phyloP scores from a whole-genome alignment of 1,284 basidiomycete species.

The Ustilago sp. region DNA sequence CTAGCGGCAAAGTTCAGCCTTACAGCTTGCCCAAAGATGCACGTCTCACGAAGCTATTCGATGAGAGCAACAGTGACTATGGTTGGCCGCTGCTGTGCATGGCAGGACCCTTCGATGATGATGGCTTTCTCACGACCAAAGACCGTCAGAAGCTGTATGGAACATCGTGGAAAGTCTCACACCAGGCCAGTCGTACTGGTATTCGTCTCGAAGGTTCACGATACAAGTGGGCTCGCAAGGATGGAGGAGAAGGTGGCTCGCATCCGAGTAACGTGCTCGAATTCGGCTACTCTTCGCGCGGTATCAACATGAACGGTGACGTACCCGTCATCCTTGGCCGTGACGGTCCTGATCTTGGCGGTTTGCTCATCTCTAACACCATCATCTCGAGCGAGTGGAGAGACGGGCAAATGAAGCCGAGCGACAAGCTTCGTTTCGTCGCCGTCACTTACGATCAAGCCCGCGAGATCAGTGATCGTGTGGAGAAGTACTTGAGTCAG shows the following conservation, averaged over 20 bases:
- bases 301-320: constrained; percentile 77
- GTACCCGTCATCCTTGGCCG: constrained; percentile 77
- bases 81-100: constrained; percentile 75
- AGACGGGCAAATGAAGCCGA: constrained; percentile 75
- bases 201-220: constrained; percentile 64
- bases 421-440: constrained; percentile 73
- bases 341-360: constrained; percentile 75
- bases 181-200: constrained; percentile 69
- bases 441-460: constrained; percentile 72
- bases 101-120: constrained; percentile 77
- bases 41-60: constrained; percentile 13
- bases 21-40: constrained; percentile 7
- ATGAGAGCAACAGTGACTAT: constrained; percentile 13
- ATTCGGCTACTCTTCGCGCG: constrained; percentile 76
- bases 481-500: constrained; percentile 10
- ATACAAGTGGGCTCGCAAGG: constrained; percentile 74
- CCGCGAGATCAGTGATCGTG: constrained; percentile 50
- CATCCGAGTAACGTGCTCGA: constrained; percentile 81
- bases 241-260: constrained; percentile 78
- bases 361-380: constrained; percentile 71
- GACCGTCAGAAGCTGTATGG: constrained; percentile 27
- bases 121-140: constrained; percentile 73
- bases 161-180: constrained; percentile 22
- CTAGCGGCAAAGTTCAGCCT: constrained; percentile 7
- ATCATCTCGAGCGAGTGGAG: constrained; percentile 75